Percentiles rank a stretch among this genome's conserved stretches.
These are phyloP conservation scores for Arachnopeziza araneosa DNA, from an alignment of 2,329 filamentous ascomycete genomes.

Conservation along the genomic window DNA sequence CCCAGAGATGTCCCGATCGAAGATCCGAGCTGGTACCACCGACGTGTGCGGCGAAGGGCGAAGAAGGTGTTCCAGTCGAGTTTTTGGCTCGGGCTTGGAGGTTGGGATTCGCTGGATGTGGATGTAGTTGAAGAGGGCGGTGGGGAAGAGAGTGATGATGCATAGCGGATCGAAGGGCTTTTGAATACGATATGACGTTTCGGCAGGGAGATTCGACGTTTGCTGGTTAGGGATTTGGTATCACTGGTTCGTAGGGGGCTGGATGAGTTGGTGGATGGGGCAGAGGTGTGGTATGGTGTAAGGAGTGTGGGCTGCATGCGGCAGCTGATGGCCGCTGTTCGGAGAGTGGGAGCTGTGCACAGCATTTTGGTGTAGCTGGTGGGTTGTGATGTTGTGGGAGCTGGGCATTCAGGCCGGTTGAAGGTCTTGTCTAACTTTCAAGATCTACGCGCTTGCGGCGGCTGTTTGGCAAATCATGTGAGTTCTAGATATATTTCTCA, in stretches of 20 bases:
- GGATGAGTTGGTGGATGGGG: conserved; percentile 20
- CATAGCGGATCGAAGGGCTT: conserved; percentile 11
- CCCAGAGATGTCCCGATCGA: conserved; percentile 60
- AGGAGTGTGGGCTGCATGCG: conserved; percentile 27
- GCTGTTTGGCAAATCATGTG: conserved; percentile 5
- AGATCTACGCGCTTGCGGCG: conserved; percentile 6
- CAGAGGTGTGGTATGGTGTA: conserved; percentile 13
- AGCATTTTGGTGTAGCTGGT: conserved; percentile 21
- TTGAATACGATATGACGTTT: conserved; percentile 27
- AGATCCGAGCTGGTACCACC: conserved; percentile 75
- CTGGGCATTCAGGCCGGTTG: background rate
- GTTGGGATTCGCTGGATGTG: conserved; percentile 3
- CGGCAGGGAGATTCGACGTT: conserved; percentile 20
- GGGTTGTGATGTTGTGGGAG: background rate
- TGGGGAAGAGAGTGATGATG: conserved; percentile 17
- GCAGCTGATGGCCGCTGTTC: conserved; percentile 28
- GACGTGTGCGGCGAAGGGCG: conserved; percentile 76
- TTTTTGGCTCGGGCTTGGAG: conserved; percentile 8
- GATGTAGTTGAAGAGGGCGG: conserved; percentile 5
- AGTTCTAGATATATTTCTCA: background rate
- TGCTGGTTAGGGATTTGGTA: conserved; percentile 8
- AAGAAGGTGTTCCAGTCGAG: conserved; percentile 92
- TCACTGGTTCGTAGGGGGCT: conserved; percentile 17
- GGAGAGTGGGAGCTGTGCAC: conserved; percentile 25
- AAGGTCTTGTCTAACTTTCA: background rate